These are phyloP conservation scores for Margaritispora aquatica DNA, from an alignment of 495 filamentous ascomycete genomes.

Conservation along the genomic window DNA sequence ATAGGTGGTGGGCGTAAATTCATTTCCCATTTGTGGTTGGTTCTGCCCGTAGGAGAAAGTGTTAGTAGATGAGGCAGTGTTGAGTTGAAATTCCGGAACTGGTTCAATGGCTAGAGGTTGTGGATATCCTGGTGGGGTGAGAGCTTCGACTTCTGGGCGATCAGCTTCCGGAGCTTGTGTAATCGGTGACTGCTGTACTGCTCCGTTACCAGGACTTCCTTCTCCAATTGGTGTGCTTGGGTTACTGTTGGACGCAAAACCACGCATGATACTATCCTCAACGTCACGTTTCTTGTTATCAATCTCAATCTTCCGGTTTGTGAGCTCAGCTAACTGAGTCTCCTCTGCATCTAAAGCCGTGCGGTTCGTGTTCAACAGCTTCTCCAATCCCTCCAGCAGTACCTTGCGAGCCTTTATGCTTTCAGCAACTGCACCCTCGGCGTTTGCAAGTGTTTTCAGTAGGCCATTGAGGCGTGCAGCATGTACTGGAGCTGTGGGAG, in stretches of 20 bases:
- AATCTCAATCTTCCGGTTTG: constrained; percentile 53
- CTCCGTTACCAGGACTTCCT: constrained; percentile 24
- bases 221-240: constrained; percentile 32
- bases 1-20: constrained; percentile 42
- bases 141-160: constrained; percentile 73
- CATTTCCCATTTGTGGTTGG: constrained; percentile 32
- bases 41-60: constrained; percentile 10
- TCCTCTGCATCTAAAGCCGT: constrained; percentile 63
- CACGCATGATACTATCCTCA: constrained; percentile 81
- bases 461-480: constrained; percentile 84
- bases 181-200: constrained; percentile 18
- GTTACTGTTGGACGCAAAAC: constrained; percentile 49
- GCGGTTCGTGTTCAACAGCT: constrained; percentile 70
- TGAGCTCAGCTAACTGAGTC: constrained; percentile 49
- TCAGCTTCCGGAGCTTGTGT: constrained; percentile 43
- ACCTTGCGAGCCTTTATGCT: constrained; percentile 79
- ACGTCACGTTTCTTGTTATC: constrained; percentile 79
- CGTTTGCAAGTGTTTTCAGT: constrained; percentile 79
- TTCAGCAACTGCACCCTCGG: constrained; percentile 86
- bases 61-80: constrained; percentile 4
- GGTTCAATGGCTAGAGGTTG: constrained; percentile 22
- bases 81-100: constrained; percentile 22
- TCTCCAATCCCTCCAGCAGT: constrained; percentile 75
- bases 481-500: constrained; percentile 78
- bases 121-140: constrained; percentile 66